Percentiles rank a stretch among this genome's conserved stretches.
These are phyloP conservation scores for Chaetomiaceae sp. DNA, from an alignment of 2,329 filamentous ascomycete species.

Conservation along the genomic window DNA sequence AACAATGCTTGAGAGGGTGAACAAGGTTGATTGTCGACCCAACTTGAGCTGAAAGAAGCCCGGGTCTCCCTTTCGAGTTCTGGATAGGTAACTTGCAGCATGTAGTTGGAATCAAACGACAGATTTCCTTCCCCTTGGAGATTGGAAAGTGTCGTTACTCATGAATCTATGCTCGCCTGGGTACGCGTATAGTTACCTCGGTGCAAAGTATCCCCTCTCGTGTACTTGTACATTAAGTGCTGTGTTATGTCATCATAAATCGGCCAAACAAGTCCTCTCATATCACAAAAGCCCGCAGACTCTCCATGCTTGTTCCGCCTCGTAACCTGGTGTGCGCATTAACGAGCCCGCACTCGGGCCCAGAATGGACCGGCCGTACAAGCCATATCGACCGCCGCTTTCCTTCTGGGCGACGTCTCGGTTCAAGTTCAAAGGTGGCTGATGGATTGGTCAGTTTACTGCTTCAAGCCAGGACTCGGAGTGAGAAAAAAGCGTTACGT, in stretches of 20 bases:
- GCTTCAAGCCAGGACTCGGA: too few relatives aligned
- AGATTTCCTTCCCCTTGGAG: too few relatives aligned
- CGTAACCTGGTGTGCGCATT: conserved; percentile 28
- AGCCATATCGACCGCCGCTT: conserved; percentile 30
- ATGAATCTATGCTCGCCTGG: too few relatives aligned
- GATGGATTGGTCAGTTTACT: too few relatives aligned
- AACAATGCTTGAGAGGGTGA: too few relatives aligned
- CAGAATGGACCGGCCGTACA: conserved; percentile 28
- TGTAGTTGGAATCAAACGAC: too few relatives aligned
- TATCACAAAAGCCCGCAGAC: conserved; percentile 26
- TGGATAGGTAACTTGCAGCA: too few relatives aligned
- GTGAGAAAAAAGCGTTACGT: not conserved
- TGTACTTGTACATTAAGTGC: not conserved
- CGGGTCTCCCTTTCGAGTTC: too few relatives aligned
- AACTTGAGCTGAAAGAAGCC: too few relatives aligned
- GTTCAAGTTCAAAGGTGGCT: conserved; percentile 3
- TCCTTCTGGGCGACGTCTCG: not conserved
- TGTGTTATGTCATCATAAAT: not conserved
- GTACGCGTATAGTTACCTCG: too few relatives aligned
- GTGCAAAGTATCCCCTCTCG: not conserved
- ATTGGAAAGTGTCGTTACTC: too few relatives aligned
- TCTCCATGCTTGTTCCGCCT: conserved; percentile 23
- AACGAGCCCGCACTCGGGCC: conserved; percentile 21
- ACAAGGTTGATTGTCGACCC: too few relatives aligned
- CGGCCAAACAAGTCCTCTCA: not conserved